phyloP scores from a whole-genome alignment of 2,329 filamentous ascomycete species.

The Epichloe amarillans region DNA sequence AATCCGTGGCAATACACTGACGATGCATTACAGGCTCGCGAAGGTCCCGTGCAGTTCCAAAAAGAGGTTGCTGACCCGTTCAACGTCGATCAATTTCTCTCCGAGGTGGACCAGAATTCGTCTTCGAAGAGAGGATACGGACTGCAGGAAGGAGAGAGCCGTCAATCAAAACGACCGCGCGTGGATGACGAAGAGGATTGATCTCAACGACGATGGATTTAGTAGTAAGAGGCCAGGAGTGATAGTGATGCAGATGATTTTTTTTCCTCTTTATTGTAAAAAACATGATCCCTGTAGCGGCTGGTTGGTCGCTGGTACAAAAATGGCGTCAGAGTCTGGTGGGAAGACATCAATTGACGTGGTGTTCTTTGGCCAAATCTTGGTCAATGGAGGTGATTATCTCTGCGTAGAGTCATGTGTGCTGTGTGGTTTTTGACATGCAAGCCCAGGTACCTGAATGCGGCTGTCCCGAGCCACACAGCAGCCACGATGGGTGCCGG shows the following conservation, averaged over 20 bases:
- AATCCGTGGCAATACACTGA: slow-evolving; percentile 16
- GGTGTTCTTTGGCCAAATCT: neutral
- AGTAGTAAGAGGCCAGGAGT: neutral
- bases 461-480: too few species aligned
- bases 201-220: slow-evolving; percentile 7
- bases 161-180: slow-evolving; percentile 58
- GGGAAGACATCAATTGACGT: neutral
- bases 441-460: too few species aligned
- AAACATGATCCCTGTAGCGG: neutral
- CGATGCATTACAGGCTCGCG: slow-evolving; percentile 42
- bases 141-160: slow-evolving; percentile 50
- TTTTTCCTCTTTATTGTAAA: neutral
- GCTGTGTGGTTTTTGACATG: too few species aligned
- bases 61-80: slow-evolving; percentile 79
- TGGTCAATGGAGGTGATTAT: too few species aligned
- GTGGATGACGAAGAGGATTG: slow-evolving; percentile 57
- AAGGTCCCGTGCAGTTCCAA: slow-evolving; percentile 93
- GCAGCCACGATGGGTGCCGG: too few species aligned
- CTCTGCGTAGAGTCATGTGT: too few species aligned
- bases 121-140: slow-evolving; percentile 63
- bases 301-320: neutral
- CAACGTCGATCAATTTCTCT: slow-evolving; percentile 87
- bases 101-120: slow-evolving; percentile 55
- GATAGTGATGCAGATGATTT: too few species aligned
- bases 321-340: neutral